Conservation (phyloP, 352 stramenopile species). For the Phytopythium litorale region DNA sequence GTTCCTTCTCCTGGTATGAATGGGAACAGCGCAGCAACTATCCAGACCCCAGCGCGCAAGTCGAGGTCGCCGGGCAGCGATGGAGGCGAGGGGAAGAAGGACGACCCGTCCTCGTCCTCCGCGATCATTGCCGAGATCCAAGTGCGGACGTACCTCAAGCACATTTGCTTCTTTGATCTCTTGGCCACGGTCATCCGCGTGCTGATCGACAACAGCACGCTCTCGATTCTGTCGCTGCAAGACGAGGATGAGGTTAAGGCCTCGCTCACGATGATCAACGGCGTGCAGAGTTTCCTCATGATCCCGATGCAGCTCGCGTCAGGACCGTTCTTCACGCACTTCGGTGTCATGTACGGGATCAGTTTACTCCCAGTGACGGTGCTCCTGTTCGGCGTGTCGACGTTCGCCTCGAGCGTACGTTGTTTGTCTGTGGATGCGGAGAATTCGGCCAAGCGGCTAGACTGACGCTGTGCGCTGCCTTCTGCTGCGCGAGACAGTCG, state of each 20-base stretch:
- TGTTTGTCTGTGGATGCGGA: background rate
- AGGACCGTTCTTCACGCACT: slow-evolving; percentile 77
- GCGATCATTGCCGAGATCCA: slow-evolving; percentile 66
- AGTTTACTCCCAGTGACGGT: slow-evolving; percentile 61
- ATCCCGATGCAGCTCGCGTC: slow-evolving; percentile 81
- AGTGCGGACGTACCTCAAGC: slow-evolving; percentile 67
- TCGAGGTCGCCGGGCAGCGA: background rate
- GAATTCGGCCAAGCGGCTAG: background rate
- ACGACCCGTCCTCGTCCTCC: slow-evolving; percentile 15
- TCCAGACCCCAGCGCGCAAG: slow-evolving; percentile 1
- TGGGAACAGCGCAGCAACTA: slow-evolving; percentile 2
- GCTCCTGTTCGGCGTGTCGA: slow-evolving; percentile 66
- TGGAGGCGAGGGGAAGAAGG: background rate
- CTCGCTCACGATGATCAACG: slow-evolving; percentile 74
- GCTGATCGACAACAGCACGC: slow-evolving; percentile 77
- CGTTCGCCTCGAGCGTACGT: slow-evolving; percentile 52
- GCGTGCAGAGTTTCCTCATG: slow-evolving; percentile 85
- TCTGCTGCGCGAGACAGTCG: slow-evolving; percentile 22
- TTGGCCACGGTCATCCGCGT: slow-evolving; percentile 75
- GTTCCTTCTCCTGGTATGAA: slow-evolving; percentile 10
- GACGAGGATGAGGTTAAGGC: slow-evolving; percentile 66
- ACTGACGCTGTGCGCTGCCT: background rate
- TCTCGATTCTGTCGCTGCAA: slow-evolving; percentile 69
- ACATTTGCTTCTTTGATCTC: slow-evolving; percentile 88
- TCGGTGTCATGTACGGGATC: slow-evolving; percentile 86